Conservation (phyloP, 768 basidiomycete genomes). For the Dentipellis sp. region DNA sequence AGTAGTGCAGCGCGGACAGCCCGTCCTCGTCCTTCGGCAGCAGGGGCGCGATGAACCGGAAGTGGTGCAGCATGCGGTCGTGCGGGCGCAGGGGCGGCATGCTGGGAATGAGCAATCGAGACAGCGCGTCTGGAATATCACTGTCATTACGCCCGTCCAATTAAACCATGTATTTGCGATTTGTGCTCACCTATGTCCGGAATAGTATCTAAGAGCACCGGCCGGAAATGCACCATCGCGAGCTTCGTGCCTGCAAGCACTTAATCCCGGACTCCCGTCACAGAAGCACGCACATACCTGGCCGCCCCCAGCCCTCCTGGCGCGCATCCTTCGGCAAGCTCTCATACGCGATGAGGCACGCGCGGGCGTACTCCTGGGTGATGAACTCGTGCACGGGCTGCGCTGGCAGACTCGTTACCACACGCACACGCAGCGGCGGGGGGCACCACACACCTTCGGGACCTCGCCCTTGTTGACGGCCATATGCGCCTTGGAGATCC, state of each 20-base stretch:
- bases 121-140: constrained; percentile 45
- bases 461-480: constrained; percentile 45
- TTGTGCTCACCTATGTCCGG: constrained; percentile 49
- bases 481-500: constrained; percentile 54
- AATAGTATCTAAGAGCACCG: constrained; percentile 62
- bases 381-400: constrained; percentile 63
- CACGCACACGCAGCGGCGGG: background rate
- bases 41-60: constrained; percentile 66
- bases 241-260: constrained; percentile 42
- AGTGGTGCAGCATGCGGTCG: constrained; percentile 70
- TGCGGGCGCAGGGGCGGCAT: constrained; percentile 65
- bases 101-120: constrained; percentile 64
- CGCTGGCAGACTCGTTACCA: background rate
- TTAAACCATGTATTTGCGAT: background rate
- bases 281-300: constrained; percentile 32
- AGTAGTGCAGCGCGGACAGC: constrained; percentile 63
- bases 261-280: background rate
- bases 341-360: constrained; percentile 62
- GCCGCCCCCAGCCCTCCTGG: constrained; percentile 72
- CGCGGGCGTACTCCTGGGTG: constrained; percentile 66
- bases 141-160: too few species aligned
- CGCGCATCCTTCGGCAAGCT: constrained; percentile 56
- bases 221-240: constrained; percentile 55
- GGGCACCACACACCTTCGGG: constrained; percentile 38
- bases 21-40: constrained; percentile 48